Conservation (phyloP, 805 yeast species). For the Barnettozyma salicaria region DNA sequence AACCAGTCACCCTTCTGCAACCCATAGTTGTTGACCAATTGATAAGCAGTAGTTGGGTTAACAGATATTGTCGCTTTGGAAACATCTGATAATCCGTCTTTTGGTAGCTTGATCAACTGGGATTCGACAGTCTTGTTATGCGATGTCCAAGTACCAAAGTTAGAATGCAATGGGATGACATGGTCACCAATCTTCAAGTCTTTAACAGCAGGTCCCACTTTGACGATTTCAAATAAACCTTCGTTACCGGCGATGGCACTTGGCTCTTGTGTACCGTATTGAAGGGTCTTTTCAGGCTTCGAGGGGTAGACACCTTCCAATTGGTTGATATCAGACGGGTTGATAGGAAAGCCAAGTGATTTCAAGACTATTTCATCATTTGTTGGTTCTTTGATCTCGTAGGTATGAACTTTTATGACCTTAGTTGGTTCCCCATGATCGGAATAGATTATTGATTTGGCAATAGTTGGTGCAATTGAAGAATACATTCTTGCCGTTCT, state of each 20-base stretch:
- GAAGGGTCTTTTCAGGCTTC: constrained; percentile 49
- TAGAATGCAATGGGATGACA: constrained; percentile 72
- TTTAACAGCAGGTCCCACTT: constrained; percentile 51
- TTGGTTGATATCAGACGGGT: constrained; percentile 88
- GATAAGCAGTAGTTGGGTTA: constrained; percentile 89
- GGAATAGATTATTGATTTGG: constrained; percentile 63
- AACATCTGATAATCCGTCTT: constrained; percentile 39
- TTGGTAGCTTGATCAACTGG: constrained; percentile 49
- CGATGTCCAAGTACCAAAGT: constrained; percentile 93
- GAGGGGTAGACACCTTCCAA: constrained; percentile 82
- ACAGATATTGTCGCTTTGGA: constrained; percentile 89
- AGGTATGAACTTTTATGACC: constrained; percentile 46
- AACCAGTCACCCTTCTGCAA: constrained; percentile 64
- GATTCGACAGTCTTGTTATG: constrained; percentile 52
- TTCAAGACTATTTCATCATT: constrained; percentile 51
- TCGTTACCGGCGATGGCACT: constrained; percentile 90
- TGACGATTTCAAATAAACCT: constrained; percentile 82
- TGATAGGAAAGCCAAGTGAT: constrained; percentile 75
- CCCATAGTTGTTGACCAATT: constrained; percentile 68
- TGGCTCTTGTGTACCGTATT: constrained; percentile 55
- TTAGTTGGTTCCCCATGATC: constrained; percentile 63
- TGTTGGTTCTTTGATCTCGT: constrained; percentile 42
- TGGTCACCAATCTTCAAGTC: constrained; percentile 68
- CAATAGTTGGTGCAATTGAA: constrained; percentile 27
- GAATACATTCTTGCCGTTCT: constrained; percentile 8